Evolutionary conservation across 805 yeast genomes (phyloP).

Genomic region (Lipomyces oligophaga): DNA sequence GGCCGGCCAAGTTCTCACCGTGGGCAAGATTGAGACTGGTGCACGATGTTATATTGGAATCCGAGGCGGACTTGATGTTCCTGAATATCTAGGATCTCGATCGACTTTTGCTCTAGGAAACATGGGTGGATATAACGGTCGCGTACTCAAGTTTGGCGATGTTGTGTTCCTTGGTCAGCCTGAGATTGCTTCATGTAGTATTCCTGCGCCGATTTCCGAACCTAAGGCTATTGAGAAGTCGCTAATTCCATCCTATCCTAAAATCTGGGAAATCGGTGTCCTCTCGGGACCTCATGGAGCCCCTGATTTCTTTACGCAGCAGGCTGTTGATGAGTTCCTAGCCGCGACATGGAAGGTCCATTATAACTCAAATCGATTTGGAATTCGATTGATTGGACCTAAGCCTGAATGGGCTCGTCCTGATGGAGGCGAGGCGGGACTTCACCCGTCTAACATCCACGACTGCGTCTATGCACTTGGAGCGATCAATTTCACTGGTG

Average conservation of each 20-base stretch:
- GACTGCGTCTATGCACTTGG: conserved; percentile 96
- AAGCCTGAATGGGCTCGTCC: conserved; percentile 95
- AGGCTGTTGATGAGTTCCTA: conserved; percentile 73
- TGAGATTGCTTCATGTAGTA: conserved; percentile 56
- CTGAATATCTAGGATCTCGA: conserved; percentile 91
- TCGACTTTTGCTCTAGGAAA: conserved; percentile 90
- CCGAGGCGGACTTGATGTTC: conserved; percentile 90
- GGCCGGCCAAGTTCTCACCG: conserved; percentile 70
- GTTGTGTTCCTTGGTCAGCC: conserved; percentile 84
- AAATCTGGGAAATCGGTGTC: conserved; percentile 81
- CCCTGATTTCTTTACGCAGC: conserved; percentile 85
- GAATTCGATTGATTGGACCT: conserved; percentile 91
- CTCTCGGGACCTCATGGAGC: conserved; percentile 98
- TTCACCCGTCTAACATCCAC: conserved; percentile 98
- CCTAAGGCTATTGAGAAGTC: conserved; percentile 57
- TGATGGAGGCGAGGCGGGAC: conserved; percentile 97
- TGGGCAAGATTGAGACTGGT: conserved; percentile 79
- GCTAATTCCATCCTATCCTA: conserved; percentile 53
- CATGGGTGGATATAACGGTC: conserved; percentile 92
- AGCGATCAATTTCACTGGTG: conserved; percentile 97
- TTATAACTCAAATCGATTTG: conserved; percentile 94
- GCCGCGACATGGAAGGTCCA: conserved; percentile 85
- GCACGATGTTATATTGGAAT: conserved; percentile 88
- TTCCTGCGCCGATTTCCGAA: conserved; percentile 67
- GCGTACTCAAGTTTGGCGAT: conserved; percentile 88